Percentiles rank a stretch among this genome's conserved stretches.
Conservation (phyloP, 2,329 filamentous ascomycete species). For the Aspergillus pseudoterreus region DNA sequence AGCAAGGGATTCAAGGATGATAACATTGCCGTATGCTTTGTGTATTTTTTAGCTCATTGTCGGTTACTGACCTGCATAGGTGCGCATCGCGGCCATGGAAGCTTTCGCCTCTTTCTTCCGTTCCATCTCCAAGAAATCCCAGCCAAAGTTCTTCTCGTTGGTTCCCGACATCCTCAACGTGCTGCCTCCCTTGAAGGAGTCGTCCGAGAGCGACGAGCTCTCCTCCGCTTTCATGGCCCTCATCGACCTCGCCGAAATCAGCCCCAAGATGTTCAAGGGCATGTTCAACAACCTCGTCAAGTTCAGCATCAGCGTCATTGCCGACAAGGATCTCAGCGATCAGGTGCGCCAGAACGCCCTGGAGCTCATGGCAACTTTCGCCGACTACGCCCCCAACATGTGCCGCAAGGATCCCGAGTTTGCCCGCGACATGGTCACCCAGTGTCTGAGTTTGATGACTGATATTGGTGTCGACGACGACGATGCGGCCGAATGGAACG, state of each 20-base stretch:
- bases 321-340: slow-evolving; percentile 91
- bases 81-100: slow-evolving; percentile 91
- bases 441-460: slow-evolving; percentile 96
- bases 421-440: slow-evolving; percentile 94
- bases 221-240: slow-evolving; percentile 85
- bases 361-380: slow-evolving; percentile 96
- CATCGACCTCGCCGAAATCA: slow-evolving; percentile 91
- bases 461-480: slow-evolving; percentile 94
- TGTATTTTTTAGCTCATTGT: background rate
- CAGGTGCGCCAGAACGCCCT: slow-evolving; percentile 89
- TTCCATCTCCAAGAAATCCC: slow-evolving; percentile 80
- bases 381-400: slow-evolving; percentile 89
- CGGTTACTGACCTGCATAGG: background rate
- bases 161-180: slow-evolving; percentile 93
- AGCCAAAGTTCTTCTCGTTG: slow-evolving; percentile 80
- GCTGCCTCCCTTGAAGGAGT: slow-evolving; percentile 87
- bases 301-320: slow-evolving; percentile 89
- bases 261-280: slow-evolving; percentile 94
- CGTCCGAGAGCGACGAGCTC: slow-evolving; percentile 83
- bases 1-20: slow-evolving; percentile 88
- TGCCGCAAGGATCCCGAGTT: slow-evolving; percentile 92
- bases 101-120: slow-evolving; percentile 96
- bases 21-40: slow-evolving; percentile 63
- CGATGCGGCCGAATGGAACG: slow-evolving; percentile 89
- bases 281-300: slow-evolving; percentile 91